Percentiles rank a stretch among this genome's conserved stretches.
These are phyloP conservation scores for Irpex sp. DNA, from an alignment of 1,284 basidiomycete genomes.

Conservation along the genomic window DNA sequence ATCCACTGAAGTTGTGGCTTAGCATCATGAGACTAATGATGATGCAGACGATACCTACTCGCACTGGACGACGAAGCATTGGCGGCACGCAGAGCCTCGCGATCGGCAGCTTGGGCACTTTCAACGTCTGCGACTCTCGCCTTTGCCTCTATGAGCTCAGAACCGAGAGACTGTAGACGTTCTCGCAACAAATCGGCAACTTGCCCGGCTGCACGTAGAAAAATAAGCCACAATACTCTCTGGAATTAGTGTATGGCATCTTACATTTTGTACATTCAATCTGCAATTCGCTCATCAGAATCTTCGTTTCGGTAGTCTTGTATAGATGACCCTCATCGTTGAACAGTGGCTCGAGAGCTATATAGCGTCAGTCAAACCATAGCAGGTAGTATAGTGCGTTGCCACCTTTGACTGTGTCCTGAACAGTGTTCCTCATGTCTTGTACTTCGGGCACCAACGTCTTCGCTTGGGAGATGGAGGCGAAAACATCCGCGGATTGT, in stretches of 20 bases:
- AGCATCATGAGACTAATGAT: constrained; percentile 3
- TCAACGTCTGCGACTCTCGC: constrained; percentile 37
- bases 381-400: constrained; percentile 11
- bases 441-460: constrained; percentile 33
- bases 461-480: constrained; percentile 30
- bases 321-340: constrained; percentile 31
- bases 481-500: constrained; percentile 36
- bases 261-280: constrained; percentile 36
- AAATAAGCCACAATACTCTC: background rate
- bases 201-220: constrained; percentile 35
- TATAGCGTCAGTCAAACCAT: background rate
- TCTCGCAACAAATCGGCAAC: constrained; percentile 44
- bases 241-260: background rate
- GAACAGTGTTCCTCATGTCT: constrained; percentile 32
- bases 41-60: constrained; percentile 23
- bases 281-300: constrained; percentile 33
- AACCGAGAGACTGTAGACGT: constrained; percentile 37
- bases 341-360: constrained; percentile 36
- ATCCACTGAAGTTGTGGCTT: constrained; percentile 14
- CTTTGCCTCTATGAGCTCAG: constrained; percentile 41
- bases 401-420: constrained; percentile 28
- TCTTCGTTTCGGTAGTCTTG: constrained; percentile 28
- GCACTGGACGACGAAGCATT: constrained; percentile 26
- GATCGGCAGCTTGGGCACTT: constrained; percentile 29
- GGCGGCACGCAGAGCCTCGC: constrained; percentile 28